Base-by-base conservation (phyloP, 2,329 filamentous ascomycete genomes). In the Leptographium lundbergii region DNA sequence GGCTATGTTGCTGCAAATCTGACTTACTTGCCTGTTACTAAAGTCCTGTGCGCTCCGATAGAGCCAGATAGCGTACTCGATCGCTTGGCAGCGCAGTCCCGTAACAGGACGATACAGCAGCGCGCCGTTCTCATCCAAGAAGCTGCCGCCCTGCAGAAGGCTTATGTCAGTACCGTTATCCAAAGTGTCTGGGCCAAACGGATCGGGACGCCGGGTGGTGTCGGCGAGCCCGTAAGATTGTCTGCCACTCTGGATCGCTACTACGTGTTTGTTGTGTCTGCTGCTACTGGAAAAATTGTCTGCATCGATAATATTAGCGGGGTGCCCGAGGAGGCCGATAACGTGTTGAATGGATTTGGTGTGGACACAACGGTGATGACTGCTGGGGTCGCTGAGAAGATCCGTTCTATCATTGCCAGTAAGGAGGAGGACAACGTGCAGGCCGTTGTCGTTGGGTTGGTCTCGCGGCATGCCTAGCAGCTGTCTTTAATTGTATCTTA, bases 61-160 rank as follows among this genome's bases (percentile, higher is more conserved):
- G 60, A 55, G 39, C 54, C 54, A 19, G 27, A 32, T 11, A 57
- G 57, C 24, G n/a, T 53, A 2, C 32, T 61, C 22, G 25, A 24
- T 6, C 22, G 29, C 4, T 47, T 61, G n/a, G 36, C 13, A 42
- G 6, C 2, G 1, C 3, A 24, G 2, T 36, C 25, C n/a, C 17
- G 25, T 9, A 4, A 36, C 4, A 11, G 11, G 3, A 13, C 48
- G 3, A 22, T 11, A 17, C 3, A n/a, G 11, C 17, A 57, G 1
- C 60, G 57, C 2, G 24, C 6, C 2, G 1, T 11, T 7, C 9
- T 61, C 11, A 6, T 61, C 10, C 52, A 57, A 24, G 34, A 57
- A 22, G 60, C 60, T 4, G 32, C 10, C 17, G 51, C 50, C 10
- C 57, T 61, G n/a, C 60, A 56, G 9, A 32, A 56, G 17, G 60